Conservation (phyloP, 148 eudicot genomes). For the Camellia lanceoleosa region DNA sequence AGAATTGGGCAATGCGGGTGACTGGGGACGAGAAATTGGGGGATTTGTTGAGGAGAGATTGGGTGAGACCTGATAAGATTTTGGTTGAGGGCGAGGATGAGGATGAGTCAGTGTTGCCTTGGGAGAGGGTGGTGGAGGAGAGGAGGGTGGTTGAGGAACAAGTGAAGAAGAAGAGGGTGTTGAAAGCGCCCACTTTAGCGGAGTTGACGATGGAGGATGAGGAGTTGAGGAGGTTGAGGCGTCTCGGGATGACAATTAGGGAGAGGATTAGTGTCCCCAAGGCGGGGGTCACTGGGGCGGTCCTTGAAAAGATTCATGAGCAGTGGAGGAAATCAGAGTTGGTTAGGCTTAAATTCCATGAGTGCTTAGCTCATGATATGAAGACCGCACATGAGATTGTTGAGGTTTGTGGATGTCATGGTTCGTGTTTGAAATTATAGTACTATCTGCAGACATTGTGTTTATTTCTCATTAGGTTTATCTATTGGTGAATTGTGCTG, state of each 20-base stretch:
- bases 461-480: not conserved
- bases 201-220: conserved; percentile 79
- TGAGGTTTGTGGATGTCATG: conserved; percentile 56
- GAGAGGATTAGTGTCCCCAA: conserved; percentile 86
- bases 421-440: not conserved
- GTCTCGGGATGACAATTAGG: conserved; percentile 73
- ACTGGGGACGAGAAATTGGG: conserved; percentile 64
- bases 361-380: conserved; percentile 87
- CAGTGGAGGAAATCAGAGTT: conserved; percentile 84
- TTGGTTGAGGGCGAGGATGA: conserved; percentile 47
- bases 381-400: conserved; percentile 91
- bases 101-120: conserved; percentile 60
- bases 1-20: conserved; percentile 15
- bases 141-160: conserved; percentile 30
- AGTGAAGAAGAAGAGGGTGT: conserved; percentile 39
- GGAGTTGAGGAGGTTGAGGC: conserved; percentile 89
- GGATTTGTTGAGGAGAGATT: conserved; percentile 88
- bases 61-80: conserved; percentile 78
- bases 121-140: conserved; percentile 64
- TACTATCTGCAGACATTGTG: not conserved
- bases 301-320: conserved; percentile 83
- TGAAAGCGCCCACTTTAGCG: conserved; percentile 70
- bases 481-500: not conserved
- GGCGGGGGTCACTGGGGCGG: conserved; percentile 81
- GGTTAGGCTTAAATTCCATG: conserved; percentile 93